Conservation (phyloP, 176 grass and related monocot species). For the Stipa capillata region DNA sequence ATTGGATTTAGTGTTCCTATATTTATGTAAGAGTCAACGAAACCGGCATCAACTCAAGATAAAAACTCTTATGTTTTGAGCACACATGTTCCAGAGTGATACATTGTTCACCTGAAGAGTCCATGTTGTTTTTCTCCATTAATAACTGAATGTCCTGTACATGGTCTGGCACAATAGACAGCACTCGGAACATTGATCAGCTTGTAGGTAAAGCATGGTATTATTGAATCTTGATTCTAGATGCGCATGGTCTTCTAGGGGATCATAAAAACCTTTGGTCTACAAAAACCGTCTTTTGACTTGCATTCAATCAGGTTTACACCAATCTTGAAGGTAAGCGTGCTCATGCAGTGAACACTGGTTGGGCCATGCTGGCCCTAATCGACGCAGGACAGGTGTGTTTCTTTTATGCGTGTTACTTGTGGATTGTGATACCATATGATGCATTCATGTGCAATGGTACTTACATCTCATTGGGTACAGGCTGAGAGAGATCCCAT, state of each 20-base stretch:
- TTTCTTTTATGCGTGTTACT: neutral
- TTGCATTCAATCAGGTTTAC: conserved; percentile 59
- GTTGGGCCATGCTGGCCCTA: conserved; percentile 77
- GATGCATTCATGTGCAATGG: neutral
- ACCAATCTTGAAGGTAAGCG: conserved; percentile 66
- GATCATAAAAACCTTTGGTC: neutral
- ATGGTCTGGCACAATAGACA: neutral
- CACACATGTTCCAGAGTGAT: neutral
- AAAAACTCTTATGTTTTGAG: neutral
- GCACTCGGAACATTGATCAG: neutral
- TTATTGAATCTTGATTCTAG: neutral
- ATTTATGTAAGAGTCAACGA: neutral
- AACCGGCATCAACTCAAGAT: neutral
- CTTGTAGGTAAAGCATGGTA: neutral
- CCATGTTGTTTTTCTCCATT: too few species aligned
- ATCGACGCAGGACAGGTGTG: conserved; percentile 79
- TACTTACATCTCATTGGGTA: neutral
- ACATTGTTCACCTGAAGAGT: neutral
- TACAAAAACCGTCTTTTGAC: neutral
- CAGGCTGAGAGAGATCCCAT: conserved; percentile 38
- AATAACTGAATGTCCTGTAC: neutral
- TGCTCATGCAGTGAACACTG: conserved; percentile 81
- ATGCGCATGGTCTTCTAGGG: neutral
- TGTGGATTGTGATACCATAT: neutral
- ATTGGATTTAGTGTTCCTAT: neutral